A percentile compares a stretch with the other conserved stretches of the same genome.
Evolutionary conservation across 1,284 basidiomycete genomes (phyloP).

Genomic region (Marasmius oreades): DNA sequence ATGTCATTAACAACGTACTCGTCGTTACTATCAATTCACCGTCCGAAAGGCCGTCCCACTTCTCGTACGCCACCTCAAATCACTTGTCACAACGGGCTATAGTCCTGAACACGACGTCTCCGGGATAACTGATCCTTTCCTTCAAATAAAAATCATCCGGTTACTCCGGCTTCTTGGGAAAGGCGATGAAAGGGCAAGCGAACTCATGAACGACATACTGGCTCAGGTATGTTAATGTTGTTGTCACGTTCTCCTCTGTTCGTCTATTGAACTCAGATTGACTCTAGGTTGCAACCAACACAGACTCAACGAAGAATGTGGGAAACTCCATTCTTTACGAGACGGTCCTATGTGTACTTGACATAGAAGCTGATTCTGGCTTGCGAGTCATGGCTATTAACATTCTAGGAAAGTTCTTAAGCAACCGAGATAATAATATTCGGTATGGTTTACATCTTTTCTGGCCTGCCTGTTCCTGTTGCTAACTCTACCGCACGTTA

Average conservation of each 20-base stretch:
- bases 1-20: slow-evolving; percentile 17
- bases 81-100: slow-evolving; percentile 94
- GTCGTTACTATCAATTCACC: slow-evolving; percentile 6
- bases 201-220: slow-evolving; percentile 98
- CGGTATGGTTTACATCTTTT: slow-evolving; percentile 50
- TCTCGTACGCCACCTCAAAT: slow-evolving; percentile 94
- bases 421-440: slow-evolving; percentile 99
- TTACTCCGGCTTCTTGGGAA: slow-evolving; percentile 86
- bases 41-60: slow-evolving; percentile 78
- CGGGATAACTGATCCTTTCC: slow-evolving; percentile 97
- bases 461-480: neutral
- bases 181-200: slow-evolving; percentile 85
- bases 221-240: slow-evolving; percentile 63
- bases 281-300: slow-evolving; percentile 92
- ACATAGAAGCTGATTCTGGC: slow-evolving; percentile 96
- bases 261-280: neutral
- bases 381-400: slow-evolving; percentile 99
- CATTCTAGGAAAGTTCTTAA: slow-evolving; percentile 97
- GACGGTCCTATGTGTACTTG: slow-evolving; percentile 95
- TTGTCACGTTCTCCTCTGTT: neutral
- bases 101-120: slow-evolving; percentile 99
- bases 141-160: slow-evolving; percentile 97
- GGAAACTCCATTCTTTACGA: slow-evolving; percentile 99
- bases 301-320: slow-evolving; percentile 97
- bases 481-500: slow-evolving; percentile 26